These are phyloP conservation scores for Saitozyma sp. DNA, from an alignment of 768 basidiomycete species.

Conservation along the genomic window DNA sequence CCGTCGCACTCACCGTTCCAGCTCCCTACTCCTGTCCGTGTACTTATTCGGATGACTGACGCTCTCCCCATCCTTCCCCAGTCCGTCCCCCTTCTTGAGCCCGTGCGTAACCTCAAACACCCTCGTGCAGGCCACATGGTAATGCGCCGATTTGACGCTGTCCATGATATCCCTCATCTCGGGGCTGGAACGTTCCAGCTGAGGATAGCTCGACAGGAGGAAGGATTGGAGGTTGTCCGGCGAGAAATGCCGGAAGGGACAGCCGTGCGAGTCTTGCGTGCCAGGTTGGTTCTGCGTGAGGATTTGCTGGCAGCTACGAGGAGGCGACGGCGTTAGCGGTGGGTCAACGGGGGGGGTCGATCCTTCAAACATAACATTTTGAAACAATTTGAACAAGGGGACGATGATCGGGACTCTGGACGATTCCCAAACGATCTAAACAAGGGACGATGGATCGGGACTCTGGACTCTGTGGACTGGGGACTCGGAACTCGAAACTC, in stretches of 20 bases:
- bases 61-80: constrained; percentile 67
- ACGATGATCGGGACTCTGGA: too few species aligned
- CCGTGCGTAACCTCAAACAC: constrained; percentile 94
- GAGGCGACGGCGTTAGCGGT: constrained; percentile 2
- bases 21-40: constrained; percentile 51
- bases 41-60: constrained; percentile 91
- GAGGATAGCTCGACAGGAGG: constrained; percentile 55
- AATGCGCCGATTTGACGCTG: constrained; percentile 75
- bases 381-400: background rate
- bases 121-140: constrained; percentile 93
- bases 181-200: constrained; percentile 61
- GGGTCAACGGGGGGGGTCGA: background rate
- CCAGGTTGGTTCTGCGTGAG: constrained; percentile 69
- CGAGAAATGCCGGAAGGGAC: constrained; percentile 88
- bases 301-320: constrained; percentile 79
- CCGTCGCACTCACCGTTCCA: constrained; percentile 37
- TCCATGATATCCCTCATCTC: constrained; percentile 82
- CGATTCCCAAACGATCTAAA: background rate
- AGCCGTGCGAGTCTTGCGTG: constrained; percentile 73
- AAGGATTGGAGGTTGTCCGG: constrained; percentile 76
- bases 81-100: constrained; percentile 84
- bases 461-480: too few species aligned
- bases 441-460: too few species aligned
- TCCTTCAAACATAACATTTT: background rate
- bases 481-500: too few species aligned